Evolutionary conservation across 2,329 filamentous ascomycete genomes (phyloP).

Genomic region (Fonsecaea pedrosoi): DNA sequence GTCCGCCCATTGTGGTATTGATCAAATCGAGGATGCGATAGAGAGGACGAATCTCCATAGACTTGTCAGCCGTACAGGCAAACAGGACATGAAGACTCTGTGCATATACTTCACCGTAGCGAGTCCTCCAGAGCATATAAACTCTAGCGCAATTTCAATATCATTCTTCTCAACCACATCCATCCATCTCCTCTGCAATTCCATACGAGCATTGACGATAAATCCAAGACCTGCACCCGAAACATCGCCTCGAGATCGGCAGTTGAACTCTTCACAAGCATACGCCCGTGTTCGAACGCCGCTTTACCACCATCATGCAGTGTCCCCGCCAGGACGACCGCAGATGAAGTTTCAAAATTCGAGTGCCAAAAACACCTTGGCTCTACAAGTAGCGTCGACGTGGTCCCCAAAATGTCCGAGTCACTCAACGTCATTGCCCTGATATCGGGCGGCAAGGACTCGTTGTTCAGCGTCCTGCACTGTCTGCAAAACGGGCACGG

Average conservation of each 20-base stretch:
- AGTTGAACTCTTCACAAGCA: too few relatives aligned
- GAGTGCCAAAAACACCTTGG: background rate
- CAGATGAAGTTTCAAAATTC: background rate
- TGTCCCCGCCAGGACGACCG: too few relatives aligned
- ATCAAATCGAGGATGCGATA: background rate
- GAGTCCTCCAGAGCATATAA: background rate
- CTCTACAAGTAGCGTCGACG: background rate
- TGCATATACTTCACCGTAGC: background rate
- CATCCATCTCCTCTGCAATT: background rate
- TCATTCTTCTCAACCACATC: background rate
- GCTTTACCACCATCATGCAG: background rate
- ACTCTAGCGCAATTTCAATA: background rate
- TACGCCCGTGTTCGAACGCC: too few relatives aligned
- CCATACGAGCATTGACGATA: background rate
- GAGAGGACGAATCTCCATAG: background rate
- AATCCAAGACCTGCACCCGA: background rate
- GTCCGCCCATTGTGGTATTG: background rate
- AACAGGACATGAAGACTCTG: background rate
- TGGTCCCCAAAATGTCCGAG: constrained; percentile 4
- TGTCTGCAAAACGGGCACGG: constrained; percentile 84
- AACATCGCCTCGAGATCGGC: background rate
- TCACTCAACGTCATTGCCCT: constrained; percentile 80
- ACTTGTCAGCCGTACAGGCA: background rate
- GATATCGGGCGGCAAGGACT: constrained; percentile 96
- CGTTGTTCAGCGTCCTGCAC: constrained; percentile 90